Conservation (phyloP, 2,329 filamentous ascomycete species). For the Talaromyces sp. region DNA sequence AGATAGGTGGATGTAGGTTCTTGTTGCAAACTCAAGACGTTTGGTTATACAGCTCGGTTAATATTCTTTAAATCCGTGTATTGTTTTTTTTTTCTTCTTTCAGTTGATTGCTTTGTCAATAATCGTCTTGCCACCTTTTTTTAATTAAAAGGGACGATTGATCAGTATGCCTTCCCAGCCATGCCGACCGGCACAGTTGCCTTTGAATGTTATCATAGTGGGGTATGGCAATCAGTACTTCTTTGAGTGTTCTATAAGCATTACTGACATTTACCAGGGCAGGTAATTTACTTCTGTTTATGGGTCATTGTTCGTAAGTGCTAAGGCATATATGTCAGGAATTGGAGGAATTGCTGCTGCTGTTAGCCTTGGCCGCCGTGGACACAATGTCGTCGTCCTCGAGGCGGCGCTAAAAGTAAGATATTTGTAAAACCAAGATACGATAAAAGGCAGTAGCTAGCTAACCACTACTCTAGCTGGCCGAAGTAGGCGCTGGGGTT, state of each 20-base stretch:
- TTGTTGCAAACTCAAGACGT: too few species aligned
- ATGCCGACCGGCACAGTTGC: constrained; percentile 19
- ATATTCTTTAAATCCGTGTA: too few species aligned
- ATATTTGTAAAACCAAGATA: constrained; percentile 2
- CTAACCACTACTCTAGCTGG: constrained; percentile 19
- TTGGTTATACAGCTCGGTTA: too few species aligned
- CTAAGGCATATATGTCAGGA: constrained; percentile 14
- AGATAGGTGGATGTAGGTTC: too few species aligned
- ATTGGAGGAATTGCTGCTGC: constrained; percentile 33
- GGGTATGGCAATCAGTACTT: constrained; percentile 20
- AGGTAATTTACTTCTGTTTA: background rate
- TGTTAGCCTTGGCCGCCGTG: constrained; percentile 26
- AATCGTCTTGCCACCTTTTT: too few species aligned
- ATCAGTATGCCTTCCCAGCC: constrained; percentile 10
- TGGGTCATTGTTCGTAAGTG: background rate
- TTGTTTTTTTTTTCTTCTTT: too few species aligned
- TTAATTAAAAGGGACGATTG: background rate
- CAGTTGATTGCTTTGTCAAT: too few species aligned
- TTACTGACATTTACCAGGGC: background rate
- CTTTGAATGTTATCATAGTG: constrained; percentile 28
- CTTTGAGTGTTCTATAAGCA: background rate
- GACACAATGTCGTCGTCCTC: constrained; percentile 27
- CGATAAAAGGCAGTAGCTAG: background rate
- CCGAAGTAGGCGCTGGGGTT: constrained; percentile 68
- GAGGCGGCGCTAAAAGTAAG: constrained; percentile 30